Percentiles rank a stretch among this genome's conserved stretches.
phyloP scores from a whole-genome alignment of 2,329 filamentous ascomycete genomes.

The Talaromyces sp. region DNA sequence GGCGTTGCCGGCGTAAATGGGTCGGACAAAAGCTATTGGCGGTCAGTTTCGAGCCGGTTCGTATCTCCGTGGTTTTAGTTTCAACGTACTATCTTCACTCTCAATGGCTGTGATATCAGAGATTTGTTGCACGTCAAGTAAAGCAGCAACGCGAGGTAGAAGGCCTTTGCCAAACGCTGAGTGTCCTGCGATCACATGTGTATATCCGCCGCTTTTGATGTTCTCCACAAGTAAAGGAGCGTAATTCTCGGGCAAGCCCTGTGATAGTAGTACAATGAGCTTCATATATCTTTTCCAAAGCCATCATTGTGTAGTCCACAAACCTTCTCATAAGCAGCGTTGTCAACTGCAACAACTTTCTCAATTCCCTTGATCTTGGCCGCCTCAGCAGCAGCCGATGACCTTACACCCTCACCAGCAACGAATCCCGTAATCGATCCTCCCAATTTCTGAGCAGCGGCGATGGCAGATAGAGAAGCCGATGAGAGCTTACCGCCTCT shows the following conservation, averaged over 20 bases:
- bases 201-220: slow-evolving; percentile 92
- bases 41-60: slow-evolving; percentile 15
- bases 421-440: slow-evolving; percentile 83
- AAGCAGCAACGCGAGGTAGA: slow-evolving; percentile 82
- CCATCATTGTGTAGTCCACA: no score
- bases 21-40: slow-evolving; percentile 72
- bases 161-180: slow-evolving; percentile 96
- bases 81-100: slow-evolving; percentile 71
- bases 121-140: slow-evolving; percentile 89
- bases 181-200: slow-evolving; percentile 85
- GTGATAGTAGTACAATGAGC: background rate
- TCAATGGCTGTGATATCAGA: slow-evolving; percentile 87
- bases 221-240: slow-evolving; percentile 93
- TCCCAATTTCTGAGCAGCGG: slow-evolving; percentile 81
- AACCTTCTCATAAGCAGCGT: slow-evolving; percentile 83
- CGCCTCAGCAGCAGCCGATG: slow-evolving; percentile 70
- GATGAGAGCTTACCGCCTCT: slow-evolving; percentile 80
- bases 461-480: slow-evolving; percentile 78
- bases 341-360: slow-evolving; percentile 87
- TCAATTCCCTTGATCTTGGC: slow-evolving; percentile 87
- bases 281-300: no score
- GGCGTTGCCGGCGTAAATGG: slow-evolving; percentile 96
- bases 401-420: slow-evolving; percentile 73
- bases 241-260: slow-evolving; percentile 90
- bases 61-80: background rate